Base-by-base conservation (phyloP, 768 basidiomycete genomes). In the Kwoniella pini region DNA sequence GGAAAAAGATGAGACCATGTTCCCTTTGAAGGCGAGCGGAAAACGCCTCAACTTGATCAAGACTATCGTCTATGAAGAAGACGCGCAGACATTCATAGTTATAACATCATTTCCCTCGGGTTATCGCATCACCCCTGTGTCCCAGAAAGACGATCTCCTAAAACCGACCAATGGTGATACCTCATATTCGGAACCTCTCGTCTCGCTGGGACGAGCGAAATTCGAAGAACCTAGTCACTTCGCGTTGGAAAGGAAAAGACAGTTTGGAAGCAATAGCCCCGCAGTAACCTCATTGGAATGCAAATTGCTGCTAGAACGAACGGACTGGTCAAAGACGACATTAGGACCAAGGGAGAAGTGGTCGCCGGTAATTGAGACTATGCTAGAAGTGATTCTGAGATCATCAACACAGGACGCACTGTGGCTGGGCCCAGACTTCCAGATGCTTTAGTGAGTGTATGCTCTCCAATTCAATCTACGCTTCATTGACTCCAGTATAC, bases 371-470 rank as follows among this genome's bases (percentile, higher is more conserved):
- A 57, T 69, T 1, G 56, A 65, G 24, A 65, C 55, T 17, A 63
- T 67, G 65, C 22, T 67, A 15, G 46, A 55, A 9, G 57, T 63
- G 26, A 33, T 67, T 5, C 24, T 67, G 51, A 17, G 31, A 24
- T 67, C 65, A 9, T 51, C 56, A 4, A 67, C 65, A 13, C 71
- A 72, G 49, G 71, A 69, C 26, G 62, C 63, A 5, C 33, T 72
- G 1, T 72, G 71, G 71, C 55, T 69, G 54, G 68, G 68, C 6
- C 30, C 52, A 17, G 68, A 72, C 17, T 54, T 65, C 26, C 58
- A 57, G 26, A 60, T 69, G 64, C 13, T 72, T n/a, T 72, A 72
- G 65, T 67, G 54, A 67, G 65, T 63, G 5, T 6, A 19, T n/a
- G n/a, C n/a, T n/a, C n/a, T n/a, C n/a, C n/a, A 42, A 5, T 42